Base-by-base conservation (phyloP, 2,329 filamentous ascomycete genomes). In the Botrytis tulipae region DNA sequence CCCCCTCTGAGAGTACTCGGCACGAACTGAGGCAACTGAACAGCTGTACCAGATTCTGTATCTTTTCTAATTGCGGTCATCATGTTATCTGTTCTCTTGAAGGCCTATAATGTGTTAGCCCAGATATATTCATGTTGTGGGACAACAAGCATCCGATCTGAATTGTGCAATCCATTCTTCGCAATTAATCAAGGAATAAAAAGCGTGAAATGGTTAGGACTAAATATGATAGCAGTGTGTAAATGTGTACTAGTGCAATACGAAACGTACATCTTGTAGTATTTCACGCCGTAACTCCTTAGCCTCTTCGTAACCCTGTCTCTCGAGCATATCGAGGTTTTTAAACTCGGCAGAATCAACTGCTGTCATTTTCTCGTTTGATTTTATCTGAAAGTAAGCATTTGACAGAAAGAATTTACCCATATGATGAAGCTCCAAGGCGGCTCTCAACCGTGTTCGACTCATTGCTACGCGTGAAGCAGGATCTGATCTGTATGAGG, bases 371-470 rank as follows among this genome's bases (percentile, higher is more conserved):
- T 88, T 85, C 62, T 87, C 82, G 73, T 95, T 89, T 0, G 89
- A 88, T 79, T 95, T 96, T 75, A 97, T 92, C 79, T 97, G 93
- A 79, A 90, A 98, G 77, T 91, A 91, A 0, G 91, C 92, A 77
- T 94, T 97, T 22, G 91, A 94, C 40, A 91, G 91, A 80, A 97
- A 97, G 83, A 98, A 98, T 0, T 89, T 86, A 44, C 92, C 93
- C 76, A 91, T 90, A 80, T 98, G 95, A 75, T 95, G 88, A 61
- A 97, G 82, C 80, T 97, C 94, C 29, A 97, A 84, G 3, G 93
- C 90, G 32, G 86, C 87, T 16, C 94, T 90, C 35, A 98, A 84
- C 61, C 90, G 88, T 71, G 90, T 88, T 48, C 90, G 89, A 68
- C 87, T 86, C 54, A 89, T 86, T 67, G 86, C 85, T 37, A 93